Conservation (phyloP, 352 stramenopile species). For the Pilasporangium apinafurcum region DNA sequence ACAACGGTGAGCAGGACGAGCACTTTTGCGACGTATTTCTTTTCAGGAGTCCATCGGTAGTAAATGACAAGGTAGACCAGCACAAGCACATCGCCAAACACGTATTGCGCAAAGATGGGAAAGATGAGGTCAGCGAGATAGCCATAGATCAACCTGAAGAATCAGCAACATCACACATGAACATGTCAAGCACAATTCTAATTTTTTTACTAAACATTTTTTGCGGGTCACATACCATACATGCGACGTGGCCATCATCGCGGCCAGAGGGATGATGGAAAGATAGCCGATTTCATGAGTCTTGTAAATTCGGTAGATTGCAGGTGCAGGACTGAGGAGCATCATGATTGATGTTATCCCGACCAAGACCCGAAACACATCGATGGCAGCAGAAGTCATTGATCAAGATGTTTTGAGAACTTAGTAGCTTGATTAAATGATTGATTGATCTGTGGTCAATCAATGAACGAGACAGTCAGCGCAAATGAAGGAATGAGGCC, state of each 20-base stretch:
- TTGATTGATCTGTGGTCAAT: no score
- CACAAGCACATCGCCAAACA: constrained; percentile 15
- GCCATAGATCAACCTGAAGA: constrained; percentile 29
- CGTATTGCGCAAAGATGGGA: constrained; percentile 24
- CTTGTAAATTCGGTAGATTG: constrained; percentile 9
- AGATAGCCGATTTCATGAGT: constrained; percentile 7
- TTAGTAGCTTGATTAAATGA: no score
- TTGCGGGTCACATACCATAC: constrained; percentile 34
- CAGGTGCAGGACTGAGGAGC: constrained; percentile 16
- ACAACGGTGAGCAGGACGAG: constrained; percentile 1
- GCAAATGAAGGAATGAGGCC: no score
- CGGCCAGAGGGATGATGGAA: constrained; percentile 15
- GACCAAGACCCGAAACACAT: constrained; percentile 1
- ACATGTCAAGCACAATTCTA: not conserved
- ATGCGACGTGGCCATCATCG: constrained; percentile 22
- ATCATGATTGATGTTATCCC: constrained; percentile 7
- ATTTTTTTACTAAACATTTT: not conserved
- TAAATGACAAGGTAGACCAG: constrained; percentile 23
- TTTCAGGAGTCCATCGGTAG: constrained; percentile 21
- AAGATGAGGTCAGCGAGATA: constrained; percentile 27
- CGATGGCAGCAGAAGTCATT: no score
- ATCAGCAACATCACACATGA: not conserved
- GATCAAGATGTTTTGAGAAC: no score
- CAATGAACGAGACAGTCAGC: no score
- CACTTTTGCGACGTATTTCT: constrained; percentile 11